A percentile compares a stretch with the other conserved stretches of the same genome.
Conservation (phyloP, 208 protist species). For the Trypanosoma cruzi region DNA sequence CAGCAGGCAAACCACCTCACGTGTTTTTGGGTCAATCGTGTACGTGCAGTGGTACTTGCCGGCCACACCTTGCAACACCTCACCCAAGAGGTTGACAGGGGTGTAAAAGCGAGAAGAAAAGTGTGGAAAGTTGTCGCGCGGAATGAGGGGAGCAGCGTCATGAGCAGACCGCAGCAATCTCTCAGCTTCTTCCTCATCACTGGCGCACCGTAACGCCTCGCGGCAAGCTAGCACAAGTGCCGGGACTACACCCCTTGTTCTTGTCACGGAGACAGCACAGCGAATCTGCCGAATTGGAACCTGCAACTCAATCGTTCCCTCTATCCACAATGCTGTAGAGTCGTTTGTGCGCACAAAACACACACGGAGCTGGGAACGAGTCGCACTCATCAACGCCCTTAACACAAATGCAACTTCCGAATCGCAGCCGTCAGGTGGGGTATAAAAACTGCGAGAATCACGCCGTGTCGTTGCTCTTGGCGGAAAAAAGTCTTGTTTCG, state of each 20-base stretch:
- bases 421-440: neutral
- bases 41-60: slow-evolving; percentile 65
- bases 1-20: slow-evolving; percentile 28
- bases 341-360: slow-evolving; percentile 23
- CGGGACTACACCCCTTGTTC: slow-evolving; percentile 20
- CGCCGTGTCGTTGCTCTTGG: neutral
- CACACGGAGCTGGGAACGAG: neutral
- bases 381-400: slow-evolving; percentile 8
- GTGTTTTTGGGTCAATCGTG: slow-evolving; percentile 18
- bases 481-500: slow-evolving; percentile 20
- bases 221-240: slow-evolving; percentile 12
- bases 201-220: slow-evolving; percentile 4
- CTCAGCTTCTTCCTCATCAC: neutral
- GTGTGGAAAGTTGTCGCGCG: slow-evolving; percentile 46
- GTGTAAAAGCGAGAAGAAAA: slow-evolving; percentile 58
- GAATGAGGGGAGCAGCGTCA: slow-evolving; percentile 24
- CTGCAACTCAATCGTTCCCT: slow-evolving; percentile 30
- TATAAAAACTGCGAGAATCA: slow-evolving; percentile 1
- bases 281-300: slow-evolving; percentile 17
- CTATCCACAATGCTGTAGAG: slow-evolving; percentile 9
- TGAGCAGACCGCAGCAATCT: slow-evolving; percentile 20
- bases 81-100: slow-evolving; percentile 52
- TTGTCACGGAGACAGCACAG: slow-evolving; percentile 10
- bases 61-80: slow-evolving; percentile 56
- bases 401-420: slow-evolving; percentile 29